These are phyloP conservation scores for Colletotrichum spaethianum DNA, from an alignment of 2,329 filamentous ascomycete species.

Conservation along the genomic window DNA sequence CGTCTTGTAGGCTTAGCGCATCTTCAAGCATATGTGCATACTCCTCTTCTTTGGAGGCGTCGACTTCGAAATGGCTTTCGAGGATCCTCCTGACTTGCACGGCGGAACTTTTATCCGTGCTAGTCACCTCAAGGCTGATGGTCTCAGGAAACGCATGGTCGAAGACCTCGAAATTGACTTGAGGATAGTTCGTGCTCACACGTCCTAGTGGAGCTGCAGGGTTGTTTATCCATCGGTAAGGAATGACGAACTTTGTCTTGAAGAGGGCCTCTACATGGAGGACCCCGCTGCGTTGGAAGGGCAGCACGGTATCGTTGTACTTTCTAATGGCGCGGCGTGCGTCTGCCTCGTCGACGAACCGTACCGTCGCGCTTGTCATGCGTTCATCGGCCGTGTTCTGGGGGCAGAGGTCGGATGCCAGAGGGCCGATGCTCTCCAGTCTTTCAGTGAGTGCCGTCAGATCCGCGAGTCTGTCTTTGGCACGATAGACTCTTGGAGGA, in stretches of 20 bases:
- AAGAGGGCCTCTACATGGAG: neutral
- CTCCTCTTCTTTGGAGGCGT: too few relatives aligned
- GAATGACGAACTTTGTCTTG: neutral
- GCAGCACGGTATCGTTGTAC: neutral
- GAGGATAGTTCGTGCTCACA: neutral
- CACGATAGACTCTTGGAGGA: neutral
- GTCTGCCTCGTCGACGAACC: neutral
- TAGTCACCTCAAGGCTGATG: neutral
- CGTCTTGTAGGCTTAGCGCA: neutral
- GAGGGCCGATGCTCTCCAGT: neutral
- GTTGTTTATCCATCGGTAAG: neutral
- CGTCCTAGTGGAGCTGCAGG: neutral
- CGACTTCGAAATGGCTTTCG: accelerated
- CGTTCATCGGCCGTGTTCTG: neutral
- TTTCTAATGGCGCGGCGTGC: neutral
- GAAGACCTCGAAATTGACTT: neutral
- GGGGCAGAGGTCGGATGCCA: neutral
- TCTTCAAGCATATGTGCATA: neutral
- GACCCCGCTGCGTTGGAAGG: neutral
- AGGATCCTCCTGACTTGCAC: neutral
- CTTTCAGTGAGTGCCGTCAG: neutral
- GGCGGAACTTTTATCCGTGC: too few relatives aligned
- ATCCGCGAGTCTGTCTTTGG: neutral
- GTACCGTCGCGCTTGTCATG: neutral
- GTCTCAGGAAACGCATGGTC: neutral